Percentiles rank a stretch among this genome's conserved stretches.
Conservation (phyloP, 441 rosid genomes). For the Melianthus villosus region DNA sequence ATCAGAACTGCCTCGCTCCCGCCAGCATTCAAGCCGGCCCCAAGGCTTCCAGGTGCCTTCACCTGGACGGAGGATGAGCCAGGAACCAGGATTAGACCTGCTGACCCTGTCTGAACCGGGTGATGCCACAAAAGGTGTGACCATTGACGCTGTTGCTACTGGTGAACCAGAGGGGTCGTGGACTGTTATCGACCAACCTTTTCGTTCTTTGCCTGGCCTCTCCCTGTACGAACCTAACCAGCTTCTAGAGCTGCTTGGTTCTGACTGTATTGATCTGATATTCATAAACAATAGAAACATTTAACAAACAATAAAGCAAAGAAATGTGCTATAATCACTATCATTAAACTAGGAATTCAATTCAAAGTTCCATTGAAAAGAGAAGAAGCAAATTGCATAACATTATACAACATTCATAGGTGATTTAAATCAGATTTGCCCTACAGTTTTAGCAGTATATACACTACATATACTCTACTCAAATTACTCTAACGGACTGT, state of each 20-base stretch:
- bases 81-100: conserved; percentile 72
- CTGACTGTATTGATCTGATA: conserved; percentile 47
- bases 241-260: conserved; percentile 29
- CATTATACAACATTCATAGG: too few relatives aligned
- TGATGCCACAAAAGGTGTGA: conserved; percentile 78
- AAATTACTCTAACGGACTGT: too few relatives aligned
- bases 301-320: background rate
- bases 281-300: background rate
- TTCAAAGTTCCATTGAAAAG: too few relatives aligned
- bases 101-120: conserved; percentile 80
- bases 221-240: conserved; percentile 69
- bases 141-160: conserved; percentile 71
- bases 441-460: too few relatives aligned
- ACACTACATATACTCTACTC: too few relatives aligned
- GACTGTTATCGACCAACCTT: conserved; percentile 83
- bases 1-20: conserved; percentile 53
- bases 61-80: conserved; percentile 81
- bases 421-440: too few relatives aligned
- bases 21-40: conserved; percentile 90
- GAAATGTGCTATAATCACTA: too few relatives aligned
- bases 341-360: too few relatives aligned
- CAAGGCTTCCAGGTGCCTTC: conserved; percentile 83
- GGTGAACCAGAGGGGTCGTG: conserved; percentile 83
- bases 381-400: too few relatives aligned
- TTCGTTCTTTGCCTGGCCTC: conserved; percentile 53